These are phyloP conservation scores for Lasiodiplodia citricola DNA, from an alignment of 2,329 filamentous ascomycete genomes.

Conservation along the genomic window DNA sequence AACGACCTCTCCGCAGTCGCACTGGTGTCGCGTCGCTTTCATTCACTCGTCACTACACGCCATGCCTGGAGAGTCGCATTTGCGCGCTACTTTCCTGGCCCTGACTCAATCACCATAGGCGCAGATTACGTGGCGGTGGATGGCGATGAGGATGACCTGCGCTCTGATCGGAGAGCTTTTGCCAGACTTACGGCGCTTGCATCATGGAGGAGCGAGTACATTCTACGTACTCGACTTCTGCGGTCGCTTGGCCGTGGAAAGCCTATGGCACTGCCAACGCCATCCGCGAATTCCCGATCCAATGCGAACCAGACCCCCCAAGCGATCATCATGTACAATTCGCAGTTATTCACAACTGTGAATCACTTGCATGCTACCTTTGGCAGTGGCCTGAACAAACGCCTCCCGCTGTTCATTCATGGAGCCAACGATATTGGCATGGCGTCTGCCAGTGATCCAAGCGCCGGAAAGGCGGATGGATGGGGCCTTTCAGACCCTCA, in stretches of 20 bases:
- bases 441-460: conserved; percentile 82
- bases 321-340: conserved; percentile 84
- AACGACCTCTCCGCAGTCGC: conserved; percentile 82
- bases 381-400: conserved; percentile 68
- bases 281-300: conserved; percentile 41
- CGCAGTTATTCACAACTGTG: conserved; percentile 78
- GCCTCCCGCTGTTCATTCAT: conserved; percentile 79
- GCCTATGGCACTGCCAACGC: conserved; percentile 59
- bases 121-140: conserved; percentile 52
- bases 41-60: conserved; percentile 83
- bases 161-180: conserved; percentile 79
- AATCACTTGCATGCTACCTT: conserved; percentile 83
- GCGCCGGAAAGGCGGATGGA: conserved; percentile 73
- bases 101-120: conserved; percentile 59
- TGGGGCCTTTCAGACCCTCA: conserved; percentile 83
- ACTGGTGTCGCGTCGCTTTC: conserved; percentile 86
- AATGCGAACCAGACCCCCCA: conserved; percentile 68
- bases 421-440: conserved; percentile 79
- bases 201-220: conserved; percentile 97
- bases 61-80: conserved; percentile 96
- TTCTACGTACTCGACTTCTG: conserved; percentile 82
- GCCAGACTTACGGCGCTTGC: conserved; percentile 79
- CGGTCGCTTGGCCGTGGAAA: conserved; percentile 83
- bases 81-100: conserved; percentile 84
- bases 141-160: conserved; percentile 52